Evolutionary conservation across 1,139 yeast species (phyloP).

Genomic region (Candida pseudoviswanathii): DNA sequence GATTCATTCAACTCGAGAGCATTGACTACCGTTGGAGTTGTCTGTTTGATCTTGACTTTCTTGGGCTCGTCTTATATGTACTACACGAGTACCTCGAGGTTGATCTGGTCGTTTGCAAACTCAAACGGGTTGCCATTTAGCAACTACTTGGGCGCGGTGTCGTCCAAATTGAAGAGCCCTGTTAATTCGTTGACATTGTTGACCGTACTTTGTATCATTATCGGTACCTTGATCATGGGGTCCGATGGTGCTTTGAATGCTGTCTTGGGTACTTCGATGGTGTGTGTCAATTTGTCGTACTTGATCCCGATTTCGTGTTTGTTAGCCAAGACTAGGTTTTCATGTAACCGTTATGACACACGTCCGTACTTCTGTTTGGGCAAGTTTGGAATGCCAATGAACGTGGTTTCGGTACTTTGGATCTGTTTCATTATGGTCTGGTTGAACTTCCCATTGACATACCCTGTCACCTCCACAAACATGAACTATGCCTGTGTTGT

Average conservation of each 20-base stretch:
- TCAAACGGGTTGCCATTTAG: constrained; percentile 32
- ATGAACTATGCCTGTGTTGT: constrained; percentile 44
- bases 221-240: constrained; percentile 29
- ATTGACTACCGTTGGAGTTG: constrained; percentile 27
- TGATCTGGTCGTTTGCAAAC: constrained; percentile 29
- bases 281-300: constrained; percentile 31
- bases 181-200: constrained; percentile 25
- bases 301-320: constrained; percentile 30
- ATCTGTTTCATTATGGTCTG: constrained; percentile 30
- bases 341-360: constrained; percentile 15
- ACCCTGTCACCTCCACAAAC: constrained; percentile 32
- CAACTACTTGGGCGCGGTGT: constrained; percentile 22
- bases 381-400: constrained; percentile 27
- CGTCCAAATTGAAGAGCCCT: constrained; percentile 24
- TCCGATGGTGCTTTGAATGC: constrained; percentile 28
- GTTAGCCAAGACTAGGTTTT: constrained; percentile 20
- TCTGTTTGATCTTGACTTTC: constrained; percentile 25
- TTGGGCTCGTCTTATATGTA: constrained; percentile 24
- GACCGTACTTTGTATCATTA: constrained; percentile 19
- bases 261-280: constrained; percentile 32
- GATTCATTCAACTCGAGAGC: constrained; percentile 28
- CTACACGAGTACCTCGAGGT: constrained; percentile 27
- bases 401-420: constrained; percentile 31
- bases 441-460: constrained; percentile 29
- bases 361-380: constrained; percentile 29